A percentile compares a stretch with the other conserved stretches of the same genome.
These are phyloP conservation scores for Saccharum officinarum DNA, from an alignment of 176 grass and related monocot genomes.

Conservation along the genomic window DNA sequence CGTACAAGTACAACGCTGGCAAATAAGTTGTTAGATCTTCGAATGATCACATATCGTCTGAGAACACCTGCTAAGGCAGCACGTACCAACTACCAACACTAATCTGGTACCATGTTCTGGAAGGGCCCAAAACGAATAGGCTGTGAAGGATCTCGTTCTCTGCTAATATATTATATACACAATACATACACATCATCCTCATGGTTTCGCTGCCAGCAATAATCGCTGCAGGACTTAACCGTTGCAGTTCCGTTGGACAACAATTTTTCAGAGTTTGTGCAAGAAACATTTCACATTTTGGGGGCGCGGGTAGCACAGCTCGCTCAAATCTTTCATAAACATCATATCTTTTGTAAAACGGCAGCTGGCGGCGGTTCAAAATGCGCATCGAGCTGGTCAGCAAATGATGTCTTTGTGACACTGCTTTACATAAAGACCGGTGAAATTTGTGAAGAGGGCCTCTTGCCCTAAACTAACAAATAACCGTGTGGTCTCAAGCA, in stretches of 20 bases:
- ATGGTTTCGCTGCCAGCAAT: not conserved
- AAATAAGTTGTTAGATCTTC: not conserved
- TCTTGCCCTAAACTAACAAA: not conserved
- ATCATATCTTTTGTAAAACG: not conserved
- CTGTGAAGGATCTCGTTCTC: not conserved
- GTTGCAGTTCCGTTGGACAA: not conserved
- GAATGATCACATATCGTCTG: not conserved
- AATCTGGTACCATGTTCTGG: not conserved
- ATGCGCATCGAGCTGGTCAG: not conserved
- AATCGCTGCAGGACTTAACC: not conserved
- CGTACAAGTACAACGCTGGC: not conserved
- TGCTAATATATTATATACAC: not conserved
- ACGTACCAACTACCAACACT: not conserved
- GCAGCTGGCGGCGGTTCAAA: not conserved
- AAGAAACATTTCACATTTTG: not conserved
- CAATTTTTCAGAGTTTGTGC: not conserved
- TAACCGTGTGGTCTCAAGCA: not conserved
- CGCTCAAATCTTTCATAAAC: not conserved
- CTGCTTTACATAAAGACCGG: conserved; percentile 19
- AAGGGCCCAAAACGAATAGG: not conserved
- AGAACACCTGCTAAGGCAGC: not conserved
- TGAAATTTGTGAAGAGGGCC: not conserved
- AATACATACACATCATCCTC: too few species aligned
- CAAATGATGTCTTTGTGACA: conserved; percentile 15
- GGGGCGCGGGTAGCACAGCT: not conserved